A percentile compares a stretch with the other conserved stretches of the same genome.
phyloP scores from a whole-genome alignment of 2,329 filamentous ascomycete species.

The Xylaria arbuscula region DNA sequence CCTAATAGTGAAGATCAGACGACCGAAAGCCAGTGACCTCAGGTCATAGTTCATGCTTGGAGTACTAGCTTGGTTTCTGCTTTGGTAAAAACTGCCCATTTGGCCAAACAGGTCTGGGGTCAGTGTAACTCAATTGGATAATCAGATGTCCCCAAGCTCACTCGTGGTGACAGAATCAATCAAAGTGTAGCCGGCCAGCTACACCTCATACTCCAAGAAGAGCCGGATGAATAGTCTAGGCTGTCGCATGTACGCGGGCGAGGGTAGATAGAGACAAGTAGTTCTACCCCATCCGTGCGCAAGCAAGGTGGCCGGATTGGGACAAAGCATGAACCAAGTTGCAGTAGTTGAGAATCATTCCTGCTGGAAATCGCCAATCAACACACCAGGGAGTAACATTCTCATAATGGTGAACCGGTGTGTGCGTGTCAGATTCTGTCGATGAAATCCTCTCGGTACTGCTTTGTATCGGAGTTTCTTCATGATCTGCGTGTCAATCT shows the following conservation, averaged over 20 bases:
- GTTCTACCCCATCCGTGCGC: slow-evolving; percentile 33
- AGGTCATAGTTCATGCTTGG: slow-evolving; percentile 24
- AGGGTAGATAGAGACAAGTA: slow-evolving; percentile 24
- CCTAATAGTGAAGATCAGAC: slow-evolving; percentile 39
- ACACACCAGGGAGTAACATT: not conserved
- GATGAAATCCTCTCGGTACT: slow-evolving; percentile 23
- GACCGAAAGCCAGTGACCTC: slow-evolving; percentile 3
- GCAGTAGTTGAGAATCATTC: slow-evolving; percentile 17
- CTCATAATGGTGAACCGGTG: slow-evolving; percentile 11
- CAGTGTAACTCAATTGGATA: slow-evolving; percentile 14
- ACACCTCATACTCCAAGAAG: slow-evolving; percentile 13
- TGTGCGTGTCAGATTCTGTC: slow-evolving; percentile 31
- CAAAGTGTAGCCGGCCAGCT: slow-evolving; percentile 13
- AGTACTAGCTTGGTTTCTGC: not conserved
- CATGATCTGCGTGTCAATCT: slow-evolving; percentile 34
- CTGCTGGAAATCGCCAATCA: slow-evolving; percentile 25
- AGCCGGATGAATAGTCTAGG: slow-evolving; percentile 35
- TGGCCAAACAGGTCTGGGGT: slow-evolving; percentile 14
- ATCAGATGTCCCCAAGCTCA: not conserved
- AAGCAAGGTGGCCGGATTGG: slow-evolving; percentile 30
- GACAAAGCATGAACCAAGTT: slow-evolving; percentile 29
- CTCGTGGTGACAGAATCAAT: not conserved
- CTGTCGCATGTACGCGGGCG: slow-evolving; percentile 32
- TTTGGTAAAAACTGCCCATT: slow-evolving; percentile 12
- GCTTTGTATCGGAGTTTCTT: not conserved